Percentiles rank a stretch among this genome's conserved stretches.
phyloP scores from a whole-genome alignment of 2,329 filamentous ascomycete genomes.

The Cercospora sesami region DNA sequence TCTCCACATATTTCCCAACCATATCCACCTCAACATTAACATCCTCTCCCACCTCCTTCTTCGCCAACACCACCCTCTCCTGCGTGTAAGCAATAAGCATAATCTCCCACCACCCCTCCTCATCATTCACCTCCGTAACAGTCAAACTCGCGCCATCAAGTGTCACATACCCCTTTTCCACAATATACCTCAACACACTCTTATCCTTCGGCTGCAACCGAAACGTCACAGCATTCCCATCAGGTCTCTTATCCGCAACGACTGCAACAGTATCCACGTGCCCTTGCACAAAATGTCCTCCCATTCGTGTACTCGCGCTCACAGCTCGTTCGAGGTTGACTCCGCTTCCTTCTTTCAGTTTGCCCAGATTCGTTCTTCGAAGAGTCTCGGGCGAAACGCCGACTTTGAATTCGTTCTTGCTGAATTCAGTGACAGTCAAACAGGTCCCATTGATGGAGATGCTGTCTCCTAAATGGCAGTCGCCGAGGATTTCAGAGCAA shows the following conservation, averaged over 20 bases:
- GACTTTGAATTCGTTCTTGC: slow-evolving; percentile 71
- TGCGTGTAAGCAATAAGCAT: slow-evolving; percentile 98
- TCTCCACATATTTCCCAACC: slow-evolving; percentile 81
- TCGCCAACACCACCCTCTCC: slow-evolving; percentile 79
- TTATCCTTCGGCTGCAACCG: slow-evolving; percentile 71
- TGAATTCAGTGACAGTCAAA: slow-evolving; percentile 81
- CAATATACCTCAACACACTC: slow-evolving; percentile 77
- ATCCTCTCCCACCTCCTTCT: slow-evolving; percentile 74
- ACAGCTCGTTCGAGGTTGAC: slow-evolving; percentile 97
- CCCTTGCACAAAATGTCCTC: slow-evolving; percentile 96
- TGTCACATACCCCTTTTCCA: slow-evolving; percentile 94
- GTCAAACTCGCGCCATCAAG: slow-evolving; percentile 94
- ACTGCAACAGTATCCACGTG: slow-evolving; percentile 89
- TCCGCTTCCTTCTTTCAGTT: slow-evolving; percentile 61
- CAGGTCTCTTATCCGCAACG: slow-evolving; percentile 69
- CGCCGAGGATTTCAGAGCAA: slow-evolving; percentile 71
- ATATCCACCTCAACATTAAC: slow-evolving; percentile 95
- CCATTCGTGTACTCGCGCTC: slow-evolving; percentile 88
- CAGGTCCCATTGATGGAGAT: slow-evolving; percentile 96
- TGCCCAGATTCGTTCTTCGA: slow-evolving; percentile 90
- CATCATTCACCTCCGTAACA: slow-evolving; percentile 81
- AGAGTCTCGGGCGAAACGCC: slow-evolving; percentile 95
- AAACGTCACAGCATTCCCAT: slow-evolving; percentile 89
- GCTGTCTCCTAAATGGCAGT: slow-evolving; percentile 85
- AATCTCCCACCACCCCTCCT: slow-evolving; percentile 85